Evolutionary conservation across 208 protist species (phyloP), one percentile per base, ranked within the genome.

Genomic region (Trypanosoma cruzi): DNA sequence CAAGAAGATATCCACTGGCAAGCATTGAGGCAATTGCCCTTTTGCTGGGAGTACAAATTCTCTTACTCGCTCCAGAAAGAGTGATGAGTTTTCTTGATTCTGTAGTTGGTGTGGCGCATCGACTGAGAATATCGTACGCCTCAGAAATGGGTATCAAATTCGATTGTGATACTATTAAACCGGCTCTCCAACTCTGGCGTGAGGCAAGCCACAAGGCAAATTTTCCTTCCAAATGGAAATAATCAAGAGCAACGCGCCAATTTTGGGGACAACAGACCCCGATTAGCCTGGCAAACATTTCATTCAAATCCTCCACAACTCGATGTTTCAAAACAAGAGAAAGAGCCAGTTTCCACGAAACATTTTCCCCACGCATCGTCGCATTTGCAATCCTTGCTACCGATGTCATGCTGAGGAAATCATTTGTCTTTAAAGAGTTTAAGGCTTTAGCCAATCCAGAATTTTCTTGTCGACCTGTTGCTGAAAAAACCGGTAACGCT

Each of bases 141-240:
- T 70, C 56, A 52, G 56, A 32, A 34, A n/a, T 49, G 22, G 55
- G 13, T 28, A 76, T 20, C 8, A 40, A 36, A 64, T 60, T 14
- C 20, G 32, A 57, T 40, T 76, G 24, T 6, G 63, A 46, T 6
- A 69, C 18, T 40, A 55, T 18, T 49, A 90, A 57, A 11, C 75
- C 81, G 24, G 80, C 77, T 18, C 18, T 62, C 84, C 84, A 87
- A 69, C 69, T 80, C 11, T 82, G 77, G 26, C 77, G 72, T 49
- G 80, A 85, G 28, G 82, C 64, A 44, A 91, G 29, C 85, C 85
- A 91, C 58, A 85, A 60, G 50, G 53, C 67, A 49, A 66, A 11
- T 44, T 28, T 67, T 26, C 34, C 62, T 18, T 71, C 37, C 36
- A 62, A 29, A 18, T 49, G 26, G 34, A 88, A 65, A 57, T 55